Conservation (phyloP, 257 asterid genomes). For the Solanum medicagineum region DNA sequence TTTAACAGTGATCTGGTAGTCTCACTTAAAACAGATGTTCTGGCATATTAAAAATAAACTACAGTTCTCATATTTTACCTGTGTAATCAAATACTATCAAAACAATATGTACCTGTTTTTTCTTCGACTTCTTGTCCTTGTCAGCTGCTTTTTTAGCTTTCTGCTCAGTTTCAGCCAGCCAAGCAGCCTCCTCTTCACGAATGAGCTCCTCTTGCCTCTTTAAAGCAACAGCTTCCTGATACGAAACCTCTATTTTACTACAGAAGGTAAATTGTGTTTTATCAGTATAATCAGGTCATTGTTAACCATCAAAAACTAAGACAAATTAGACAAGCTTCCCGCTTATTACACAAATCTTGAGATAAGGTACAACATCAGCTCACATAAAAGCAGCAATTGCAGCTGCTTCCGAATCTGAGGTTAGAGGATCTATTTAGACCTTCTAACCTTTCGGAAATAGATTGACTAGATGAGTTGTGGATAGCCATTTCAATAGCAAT, state of each 20-base stretch:
- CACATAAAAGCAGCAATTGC: neutral
- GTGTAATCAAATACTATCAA: neutral
- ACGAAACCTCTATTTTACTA: slow-evolving; percentile 84
- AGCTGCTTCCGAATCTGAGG: neutral
- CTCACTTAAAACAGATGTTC: neutral
- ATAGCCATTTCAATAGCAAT: neutral
- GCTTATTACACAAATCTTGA: neutral
- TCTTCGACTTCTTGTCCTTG: slow-evolving; percentile 61
- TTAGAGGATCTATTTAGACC: neutral
- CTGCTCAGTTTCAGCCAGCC: slow-evolving; percentile 71
- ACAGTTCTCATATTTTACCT: neutral
- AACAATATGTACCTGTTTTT: slow-evolving; percentile 37
- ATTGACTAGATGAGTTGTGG: neutral
- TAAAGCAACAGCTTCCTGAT: slow-evolving; percentile 83
- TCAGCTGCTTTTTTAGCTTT: slow-evolving; percentile 55
- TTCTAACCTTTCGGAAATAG: neutral
- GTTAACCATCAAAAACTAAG: neutral
- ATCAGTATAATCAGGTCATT: neutral
- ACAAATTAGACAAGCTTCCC: neutral
- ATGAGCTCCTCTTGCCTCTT: slow-evolving; percentile 94
- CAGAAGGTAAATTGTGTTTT: neutral
- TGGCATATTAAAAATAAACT: neutral
- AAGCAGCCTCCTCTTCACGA: slow-evolving; percentile 87
- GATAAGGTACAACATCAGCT: neutral
- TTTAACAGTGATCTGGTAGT: neutral